phyloP scores from a whole-genome alignment of 164 flowering plant genomes.

The Vitis labrusca region DNA sequence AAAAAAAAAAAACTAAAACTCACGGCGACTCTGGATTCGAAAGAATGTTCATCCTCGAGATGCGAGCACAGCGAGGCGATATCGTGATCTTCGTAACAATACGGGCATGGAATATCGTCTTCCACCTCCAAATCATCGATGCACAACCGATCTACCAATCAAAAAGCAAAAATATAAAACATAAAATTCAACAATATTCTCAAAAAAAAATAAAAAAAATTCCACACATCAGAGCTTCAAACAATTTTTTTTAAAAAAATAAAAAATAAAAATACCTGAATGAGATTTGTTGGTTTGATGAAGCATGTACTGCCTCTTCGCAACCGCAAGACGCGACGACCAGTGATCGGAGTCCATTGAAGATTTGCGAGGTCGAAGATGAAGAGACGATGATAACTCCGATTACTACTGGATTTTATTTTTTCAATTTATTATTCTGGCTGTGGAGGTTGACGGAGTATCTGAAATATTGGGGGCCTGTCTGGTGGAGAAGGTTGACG shows the following conservation, averaged over 20 bases:
- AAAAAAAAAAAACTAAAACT: slow-evolving; percentile 16
- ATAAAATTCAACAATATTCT: too few species aligned
- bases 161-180: neutral
- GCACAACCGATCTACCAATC: slow-evolving; percentile 48
- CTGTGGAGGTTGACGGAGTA: too few species aligned
- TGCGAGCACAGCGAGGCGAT: slow-evolving; percentile 59
- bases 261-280: slow-evolving; percentile 24
- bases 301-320: slow-evolving; percentile 49
- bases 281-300: slow-evolving; percentile 48
- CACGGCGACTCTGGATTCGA: slow-evolving; percentile 53
- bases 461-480: too few species aligned
- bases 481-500: too few species aligned
- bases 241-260: neutral
- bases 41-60: slow-evolving; percentile 63
- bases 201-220: neutral
- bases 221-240: neutral
- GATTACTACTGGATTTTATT: too few species aligned
- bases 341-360: slow-evolving; percentile 58
- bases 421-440: too few species aligned
- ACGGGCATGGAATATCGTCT: slow-evolving; percentile 69
- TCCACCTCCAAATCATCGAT: slow-evolving; percentile 59
- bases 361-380: neutral
- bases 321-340: slow-evolving; percentile 63
- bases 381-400: too few species aligned
- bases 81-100: slow-evolving; percentile 67